A percentile compares a stretch with the other conserved stretches of the same genome.
Evolutionary conservation across 257 asterid species (phyloP).

Genomic region (Nicotiana otophora): DNA sequence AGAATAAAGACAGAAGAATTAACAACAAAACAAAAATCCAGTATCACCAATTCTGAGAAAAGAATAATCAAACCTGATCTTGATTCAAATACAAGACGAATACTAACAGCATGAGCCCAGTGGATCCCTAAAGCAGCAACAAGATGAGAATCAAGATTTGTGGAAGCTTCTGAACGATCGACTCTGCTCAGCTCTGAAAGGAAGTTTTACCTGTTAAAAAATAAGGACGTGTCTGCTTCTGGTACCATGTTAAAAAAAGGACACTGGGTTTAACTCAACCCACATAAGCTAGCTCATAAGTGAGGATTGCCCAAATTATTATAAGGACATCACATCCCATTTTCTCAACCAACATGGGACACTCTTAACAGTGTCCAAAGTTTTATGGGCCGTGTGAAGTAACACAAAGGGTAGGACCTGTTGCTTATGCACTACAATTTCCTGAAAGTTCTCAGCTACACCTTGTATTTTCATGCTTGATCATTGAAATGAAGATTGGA

Average conservation of each 20-base stretch:
- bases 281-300: neutral
- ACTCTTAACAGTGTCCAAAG: neutral
- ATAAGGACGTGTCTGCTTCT: neutral
- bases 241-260: neutral
- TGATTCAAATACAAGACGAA: conserved; percentile 76
- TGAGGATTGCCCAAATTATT: neutral
- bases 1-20: neutral
- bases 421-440: neutral
- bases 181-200: conserved; percentile 41
- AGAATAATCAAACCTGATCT: conserved; percentile 50
- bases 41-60: conserved; percentile 4
- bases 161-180: conserved; percentile 28
- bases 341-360: neutral
- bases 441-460: neutral
- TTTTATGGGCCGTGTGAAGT: neutral
- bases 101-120: conserved; percentile 89
- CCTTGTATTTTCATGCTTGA: neutral
- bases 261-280: neutral
- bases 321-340: neutral
- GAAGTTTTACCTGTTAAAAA: neutral
- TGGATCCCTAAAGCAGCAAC: conserved; percentile 88
- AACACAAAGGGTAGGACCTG: neutral
- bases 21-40: conserved; percentile 5
- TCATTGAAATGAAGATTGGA: neutral
- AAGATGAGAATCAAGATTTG: conserved; percentile 55